A percentile compares a stretch with the other conserved stretches of the same genome.
These are phyloP conservation scores for Quambalaria eucalypti DNA, from an alignment of 1,284 basidiomycete genomes.

Conservation along the genomic window DNA sequence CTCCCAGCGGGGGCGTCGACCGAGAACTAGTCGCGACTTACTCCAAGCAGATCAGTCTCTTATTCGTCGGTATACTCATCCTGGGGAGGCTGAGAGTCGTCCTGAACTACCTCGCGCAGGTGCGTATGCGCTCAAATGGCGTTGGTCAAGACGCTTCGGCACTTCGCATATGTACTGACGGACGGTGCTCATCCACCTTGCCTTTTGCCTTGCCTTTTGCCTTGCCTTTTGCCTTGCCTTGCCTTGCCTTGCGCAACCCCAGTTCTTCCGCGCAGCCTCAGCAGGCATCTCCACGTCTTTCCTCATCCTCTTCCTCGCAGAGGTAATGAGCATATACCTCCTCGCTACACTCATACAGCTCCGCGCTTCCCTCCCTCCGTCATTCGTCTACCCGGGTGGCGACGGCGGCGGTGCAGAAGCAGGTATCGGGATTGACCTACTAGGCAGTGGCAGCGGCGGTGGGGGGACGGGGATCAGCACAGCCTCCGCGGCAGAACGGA, in stretches of 20 bases:
- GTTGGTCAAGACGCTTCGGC: neutral
- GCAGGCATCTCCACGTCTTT: constrained; percentile 48
- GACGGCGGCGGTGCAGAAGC: no score
- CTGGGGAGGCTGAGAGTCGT: constrained; percentile 48
- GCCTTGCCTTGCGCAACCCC: no score
- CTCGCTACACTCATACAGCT: constrained; percentile 50
- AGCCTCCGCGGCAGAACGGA: neutral
- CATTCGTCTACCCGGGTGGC: neutral
- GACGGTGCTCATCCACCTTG: neutral
- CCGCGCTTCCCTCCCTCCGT: constrained; percentile 34
- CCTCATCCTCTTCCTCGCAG: constrained; percentile 48
- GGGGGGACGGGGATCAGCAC: neutral
- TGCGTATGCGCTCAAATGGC: constrained; percentile 4
- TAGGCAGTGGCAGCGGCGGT: neutral
- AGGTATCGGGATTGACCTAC: no score
- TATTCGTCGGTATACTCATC: constrained; percentile 48
- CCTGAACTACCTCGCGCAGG: constrained; percentile 43
- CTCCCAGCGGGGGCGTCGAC: constrained; percentile 44
- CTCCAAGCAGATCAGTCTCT: constrained; percentile 46
- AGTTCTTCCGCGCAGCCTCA: constrained; percentile 47
- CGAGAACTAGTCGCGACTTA: constrained; percentile 46
- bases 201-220: neutral
- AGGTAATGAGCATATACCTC: constrained; percentile 49
- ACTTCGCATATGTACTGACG: neutral
- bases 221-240: neutral